Evolutionary conservation across 805 yeast genomes (phyloP).

Genomic region (Alloascoidea hylecoeti): DNA sequence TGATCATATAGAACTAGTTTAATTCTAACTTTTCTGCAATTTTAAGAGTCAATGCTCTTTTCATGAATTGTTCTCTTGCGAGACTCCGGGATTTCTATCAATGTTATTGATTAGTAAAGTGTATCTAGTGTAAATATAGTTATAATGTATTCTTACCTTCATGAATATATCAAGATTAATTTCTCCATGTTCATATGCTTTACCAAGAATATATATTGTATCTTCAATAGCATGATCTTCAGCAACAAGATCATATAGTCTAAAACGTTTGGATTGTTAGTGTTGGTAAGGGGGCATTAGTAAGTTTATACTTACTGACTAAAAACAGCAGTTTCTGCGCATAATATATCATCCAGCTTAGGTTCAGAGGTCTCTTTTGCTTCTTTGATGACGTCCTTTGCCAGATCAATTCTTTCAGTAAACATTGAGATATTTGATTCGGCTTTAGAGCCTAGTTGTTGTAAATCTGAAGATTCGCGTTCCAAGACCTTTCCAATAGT

Average conservation of each 20-base stretch:
- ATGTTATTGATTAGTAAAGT: background rate
- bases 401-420: constrained; percentile 14
- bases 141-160: constrained; percentile 10
- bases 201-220: constrained; percentile 41
- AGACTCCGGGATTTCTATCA: constrained; percentile 29
- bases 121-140: background rate
- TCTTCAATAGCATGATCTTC: constrained; percentile 64
- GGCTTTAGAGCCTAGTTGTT: constrained; percentile 13
- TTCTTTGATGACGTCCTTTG: constrained; percentile 17
- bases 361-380: constrained; percentile 18
- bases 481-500: constrained; percentile 13
- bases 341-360: constrained; percentile 27
- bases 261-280: constrained; percentile 1
- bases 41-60: constrained; percentile 31
- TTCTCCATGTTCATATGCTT: constrained; percentile 34
- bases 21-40: constrained; percentile 13
- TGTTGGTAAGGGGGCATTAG: background rate
- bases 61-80: constrained; percentile 51
- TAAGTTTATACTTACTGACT: too few relatives aligned
- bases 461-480: constrained; percentile 19
- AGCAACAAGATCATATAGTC: constrained; percentile 46
- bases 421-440: constrained; percentile 17
- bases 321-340: constrained; percentile 36
- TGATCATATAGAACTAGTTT: too few relatives aligned
- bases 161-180: constrained; percentile 28